Evolutionary conservation across 1,284 basidiomycete genomes (phyloP), one percentile per base, ranked within the genome.

Genomic region (Heimioporus retisporus): DNA sequence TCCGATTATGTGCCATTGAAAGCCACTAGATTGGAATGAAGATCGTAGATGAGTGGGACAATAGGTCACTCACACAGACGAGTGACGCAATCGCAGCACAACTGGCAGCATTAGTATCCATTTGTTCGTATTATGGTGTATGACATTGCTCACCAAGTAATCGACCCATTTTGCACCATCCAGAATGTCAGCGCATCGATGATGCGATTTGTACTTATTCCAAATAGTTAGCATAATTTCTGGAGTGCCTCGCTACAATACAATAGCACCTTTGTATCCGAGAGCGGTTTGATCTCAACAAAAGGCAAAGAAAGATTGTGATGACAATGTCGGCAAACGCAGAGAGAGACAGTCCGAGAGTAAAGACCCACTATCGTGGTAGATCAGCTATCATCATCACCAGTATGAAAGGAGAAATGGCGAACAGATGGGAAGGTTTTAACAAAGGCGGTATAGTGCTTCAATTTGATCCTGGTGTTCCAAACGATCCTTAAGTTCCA

Each of bases 241-340:
- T 40, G 11, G 35, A 40, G 11, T 11, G 35, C 13, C 35, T 40
- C 35, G 35, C 35, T 40, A 40, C 11, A 40, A 40, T 10, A 40
- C 10, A 40, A 40, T 40, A 13, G 10, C 65, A 84, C 84, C 74
- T 80, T 42, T 76, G 72, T 60, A 83, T 72, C 21, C 69, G 72
- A 2, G 81, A 80, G 31, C 83, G 79, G 51, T 77, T 85, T 35
- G 70, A 69, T 44, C 74, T 71, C 58, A 89, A 77, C 35, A 83
- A 82, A 50, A 81, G 77, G 66, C 84, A 86, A 16, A 88, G 79
- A 0, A 75, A 83, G 0, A 63, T 68, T 0, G 87, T 85, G 64
- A 88, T 85, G 19, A 86, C n/a, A 61, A 88, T 71, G 67, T 89
- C 87, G 10, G 85, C 80, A 6, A 76, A 68, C 0, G 82, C 81